phyloP scores from a whole-genome alignment of 805 yeast genomes.

The Lachancea sp. region DNA sequence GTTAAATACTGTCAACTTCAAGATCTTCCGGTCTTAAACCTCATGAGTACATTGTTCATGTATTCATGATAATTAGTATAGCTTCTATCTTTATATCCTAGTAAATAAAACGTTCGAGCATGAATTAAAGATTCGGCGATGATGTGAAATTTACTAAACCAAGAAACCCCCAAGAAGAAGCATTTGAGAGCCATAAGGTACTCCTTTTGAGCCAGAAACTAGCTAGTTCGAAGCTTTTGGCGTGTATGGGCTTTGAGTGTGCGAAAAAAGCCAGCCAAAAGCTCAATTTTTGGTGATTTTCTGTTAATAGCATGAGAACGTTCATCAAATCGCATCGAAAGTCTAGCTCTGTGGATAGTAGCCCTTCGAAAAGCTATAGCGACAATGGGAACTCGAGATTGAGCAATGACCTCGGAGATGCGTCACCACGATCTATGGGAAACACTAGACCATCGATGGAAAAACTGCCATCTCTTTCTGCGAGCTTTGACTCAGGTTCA shows the following conservation, averaged over 20 bases:
- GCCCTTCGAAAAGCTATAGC: constrained; percentile 11
- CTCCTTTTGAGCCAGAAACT: no score
- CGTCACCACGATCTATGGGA: neutral
- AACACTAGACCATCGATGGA: neutral
- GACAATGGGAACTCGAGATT: constrained; percentile 8
- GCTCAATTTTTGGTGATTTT: neutral
- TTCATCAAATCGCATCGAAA: constrained; percentile 36
- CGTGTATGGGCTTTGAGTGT: no score
- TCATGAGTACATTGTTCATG: no score
- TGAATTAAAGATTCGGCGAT: neutral
- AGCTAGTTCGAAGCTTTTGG: no score
- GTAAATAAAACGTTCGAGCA: no score
- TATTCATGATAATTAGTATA: no score
- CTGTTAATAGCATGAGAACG: constrained; percentile 28
- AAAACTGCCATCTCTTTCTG: constrained; percentile 14
- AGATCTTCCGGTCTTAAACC: no score
- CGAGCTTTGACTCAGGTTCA: constrained; percentile 27
- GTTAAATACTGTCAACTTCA: no score
- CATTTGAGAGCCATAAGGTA: no score
- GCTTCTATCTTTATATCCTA: no score
- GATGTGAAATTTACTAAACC: neutral
- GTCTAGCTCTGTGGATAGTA: constrained; percentile 30
- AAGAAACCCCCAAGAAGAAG: neutral
- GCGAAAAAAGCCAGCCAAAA: neutral
- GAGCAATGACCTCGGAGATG: constrained; percentile 11